Conservation (phyloP, 192 early-diverging fungal species). For the Coemansia aciculifera region DNA sequence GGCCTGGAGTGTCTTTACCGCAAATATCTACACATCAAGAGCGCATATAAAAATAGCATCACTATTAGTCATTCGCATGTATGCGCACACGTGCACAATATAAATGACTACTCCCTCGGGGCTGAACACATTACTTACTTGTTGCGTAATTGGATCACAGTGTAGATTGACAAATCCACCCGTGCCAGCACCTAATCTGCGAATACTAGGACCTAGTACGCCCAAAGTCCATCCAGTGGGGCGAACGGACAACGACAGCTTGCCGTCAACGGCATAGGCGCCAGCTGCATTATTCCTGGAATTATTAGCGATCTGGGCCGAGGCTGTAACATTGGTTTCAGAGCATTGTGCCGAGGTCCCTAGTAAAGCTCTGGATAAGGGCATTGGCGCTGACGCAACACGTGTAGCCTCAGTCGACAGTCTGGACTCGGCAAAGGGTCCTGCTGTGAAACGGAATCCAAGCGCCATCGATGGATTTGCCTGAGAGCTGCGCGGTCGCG, state of each 20-base stretch:
- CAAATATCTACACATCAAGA: conserved; percentile 32
- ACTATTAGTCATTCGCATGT: neutral
- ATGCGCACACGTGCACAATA: neutral
- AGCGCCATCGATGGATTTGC: too few species aligned
- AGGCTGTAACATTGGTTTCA: neutral
- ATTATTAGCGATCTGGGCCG: neutral
- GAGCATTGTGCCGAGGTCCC: conserved; percentile 1
- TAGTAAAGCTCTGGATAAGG: neutral
- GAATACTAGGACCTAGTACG: conserved; percentile 30
- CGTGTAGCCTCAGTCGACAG: conserved; percentile 18
- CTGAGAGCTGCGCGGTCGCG: neutral
- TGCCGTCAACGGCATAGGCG: conserved; percentile 38
- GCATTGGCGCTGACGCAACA: conserved; percentile 9
- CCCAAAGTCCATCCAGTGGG: conserved; percentile 42
- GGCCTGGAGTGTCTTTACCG: conserved; percentile 38
- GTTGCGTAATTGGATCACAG: conserved; percentile 11
- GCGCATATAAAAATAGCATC: conserved; percentile 4
- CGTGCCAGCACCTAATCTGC: conserved; percentile 49
- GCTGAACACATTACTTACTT: conserved; percentile 6
- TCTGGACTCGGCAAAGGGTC: neutral
- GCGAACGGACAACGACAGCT: conserved; percentile 36
- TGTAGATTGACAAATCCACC: conserved; percentile 52
- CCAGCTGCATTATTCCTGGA: neutral
- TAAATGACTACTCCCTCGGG: neutral
- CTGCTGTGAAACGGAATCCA: neutral